Percentiles rank a stretch among this genome's conserved stretches.
These are phyloP conservation scores for Calocybe cyanea DNA, from an alignment of 768 basidiomycete genomes.

Conservation along the genomic window DNA sequence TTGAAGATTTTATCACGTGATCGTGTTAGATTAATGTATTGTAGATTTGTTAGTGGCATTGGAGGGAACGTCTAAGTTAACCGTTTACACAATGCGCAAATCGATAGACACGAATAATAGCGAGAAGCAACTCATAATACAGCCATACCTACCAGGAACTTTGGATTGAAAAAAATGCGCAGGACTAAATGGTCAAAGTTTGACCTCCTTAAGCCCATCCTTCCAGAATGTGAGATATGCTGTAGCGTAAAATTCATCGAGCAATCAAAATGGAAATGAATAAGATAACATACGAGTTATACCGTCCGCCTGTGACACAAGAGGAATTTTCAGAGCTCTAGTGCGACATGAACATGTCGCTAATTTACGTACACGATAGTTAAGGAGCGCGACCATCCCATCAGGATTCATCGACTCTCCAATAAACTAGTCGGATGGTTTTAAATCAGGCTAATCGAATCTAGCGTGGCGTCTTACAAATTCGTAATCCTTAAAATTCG, in stretches of 20 bases:
- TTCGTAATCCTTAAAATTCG: conserved; percentile 91
- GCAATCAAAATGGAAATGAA: not conserved
- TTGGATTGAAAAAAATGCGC: conserved; percentile 10
- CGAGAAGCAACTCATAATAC: not conserved
- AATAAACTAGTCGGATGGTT: conserved; percentile 46
- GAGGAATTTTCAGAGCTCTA: conserved; percentile 4
- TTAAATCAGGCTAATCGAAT: not conserved
- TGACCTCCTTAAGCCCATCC: conserved; percentile 82
- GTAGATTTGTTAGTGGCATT: too few relatives aligned
- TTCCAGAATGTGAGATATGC: conserved; percentile 97
- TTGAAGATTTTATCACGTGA: too few relatives aligned
- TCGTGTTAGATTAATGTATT: too few relatives aligned
- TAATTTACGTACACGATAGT: conserved; percentile 77
- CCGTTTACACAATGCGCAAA: too few relatives aligned
- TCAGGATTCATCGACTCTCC: conserved; percentile 80
- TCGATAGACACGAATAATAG: too few relatives aligned
- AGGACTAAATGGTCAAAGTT: conserved; percentile 49
- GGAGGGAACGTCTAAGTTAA: too few relatives aligned
- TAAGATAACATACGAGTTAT: conserved; percentile 60
- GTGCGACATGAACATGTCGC: not conserved
- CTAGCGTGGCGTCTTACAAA: conserved; percentile 53
- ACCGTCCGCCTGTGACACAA: conserved; percentile 68
- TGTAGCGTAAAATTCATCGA: conserved; percentile 22
- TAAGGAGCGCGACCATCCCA: conserved; percentile 91
- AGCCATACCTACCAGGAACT: not conserved